Conservation (phyloP, 257 asterid genomes). For the Ehretia macrophylla region DNA sequence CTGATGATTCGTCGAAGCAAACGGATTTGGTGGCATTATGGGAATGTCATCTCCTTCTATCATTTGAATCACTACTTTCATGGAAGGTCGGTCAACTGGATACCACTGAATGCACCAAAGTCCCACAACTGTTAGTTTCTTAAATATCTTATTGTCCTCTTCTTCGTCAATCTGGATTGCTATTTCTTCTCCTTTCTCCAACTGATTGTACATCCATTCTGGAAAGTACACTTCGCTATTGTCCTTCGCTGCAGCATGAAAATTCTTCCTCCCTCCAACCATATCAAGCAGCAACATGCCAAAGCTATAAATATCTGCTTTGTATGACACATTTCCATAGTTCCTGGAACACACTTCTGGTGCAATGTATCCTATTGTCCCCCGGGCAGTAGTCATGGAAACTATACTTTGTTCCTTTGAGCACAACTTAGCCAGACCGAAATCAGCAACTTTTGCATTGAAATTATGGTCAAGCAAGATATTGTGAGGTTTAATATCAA, state of each 20-base stretch:
- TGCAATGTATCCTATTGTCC: slow-evolving; percentile 24
- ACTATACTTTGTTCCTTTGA: slow-evolving; percentile 21
- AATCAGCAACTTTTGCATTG: slow-evolving; percentile 30
- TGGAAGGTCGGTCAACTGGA: slow-evolving; percentile 25
- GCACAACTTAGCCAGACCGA: slow-evolving; percentile 34
- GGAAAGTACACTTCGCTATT: slow-evolving; percentile 28
- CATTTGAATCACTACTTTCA: slow-evolving; percentile 31
- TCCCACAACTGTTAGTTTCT: slow-evolving; percentile 24
- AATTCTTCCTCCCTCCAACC: slow-evolving; percentile 38
- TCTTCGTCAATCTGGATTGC: slow-evolving; percentile 9
- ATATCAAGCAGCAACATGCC: slow-evolving; percentile 41
- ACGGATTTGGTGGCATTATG: slow-evolving; percentile 26
- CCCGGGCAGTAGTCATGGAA: slow-evolving; percentile 32
- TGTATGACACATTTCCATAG: slow-evolving; percentile 26
- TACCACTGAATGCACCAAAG: slow-evolving; percentile 38
- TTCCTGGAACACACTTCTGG: slow-evolving; percentile 37
- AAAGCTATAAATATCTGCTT: slow-evolving; percentile 35
- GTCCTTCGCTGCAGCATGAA: slow-evolving; percentile 1
- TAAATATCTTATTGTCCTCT: slow-evolving; percentile 4
- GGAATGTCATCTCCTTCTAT: slow-evolving; percentile 30
- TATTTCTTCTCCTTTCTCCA: slow-evolving; percentile 19
- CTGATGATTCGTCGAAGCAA: slow-evolving; percentile 10
- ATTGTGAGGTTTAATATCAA: slow-evolving; percentile 24
- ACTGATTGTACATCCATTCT: slow-evolving; percentile 32
- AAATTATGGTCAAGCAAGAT: slow-evolving; percentile 27